Conservation (phyloP, 129 eudicot species). For the Arctium minus region DNA sequence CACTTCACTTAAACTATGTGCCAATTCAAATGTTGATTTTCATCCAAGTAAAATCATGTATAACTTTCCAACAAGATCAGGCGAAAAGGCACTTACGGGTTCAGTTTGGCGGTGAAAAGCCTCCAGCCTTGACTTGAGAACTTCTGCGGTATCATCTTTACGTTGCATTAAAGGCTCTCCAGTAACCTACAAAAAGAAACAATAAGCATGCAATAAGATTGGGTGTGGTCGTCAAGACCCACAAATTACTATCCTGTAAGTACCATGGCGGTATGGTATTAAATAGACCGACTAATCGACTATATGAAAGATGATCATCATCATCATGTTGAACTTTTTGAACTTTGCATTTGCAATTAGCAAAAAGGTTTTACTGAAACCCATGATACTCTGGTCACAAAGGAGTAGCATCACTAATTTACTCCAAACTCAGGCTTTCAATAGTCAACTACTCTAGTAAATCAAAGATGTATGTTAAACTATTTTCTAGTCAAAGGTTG, state of each 20-base stretch:
- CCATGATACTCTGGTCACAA: no score
- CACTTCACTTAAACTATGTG: background rate
- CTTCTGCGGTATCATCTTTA: slow-evolving; percentile 95
- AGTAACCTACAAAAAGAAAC: slow-evolving; percentile 55
- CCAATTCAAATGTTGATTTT: background rate
- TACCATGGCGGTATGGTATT: background rate
- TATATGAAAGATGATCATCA: background rate
- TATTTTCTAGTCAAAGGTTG: no score
- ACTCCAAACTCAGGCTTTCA: no score
- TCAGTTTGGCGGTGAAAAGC: slow-evolving; percentile 87
- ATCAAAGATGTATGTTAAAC: no score
- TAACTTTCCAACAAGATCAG: background rate
- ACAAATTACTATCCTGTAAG: background rate
- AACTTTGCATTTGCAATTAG: background rate
- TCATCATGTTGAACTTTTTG: background rate
- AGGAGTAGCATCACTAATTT: no score
- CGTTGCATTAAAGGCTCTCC: slow-evolving; percentile 97
- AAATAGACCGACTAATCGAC: background rate
- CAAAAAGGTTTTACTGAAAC: no score
- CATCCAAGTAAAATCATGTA: background rate
- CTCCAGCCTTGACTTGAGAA: slow-evolving; percentile 90
- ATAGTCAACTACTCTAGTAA: no score
- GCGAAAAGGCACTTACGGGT: slow-evolving; percentile 54
- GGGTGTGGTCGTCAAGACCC: background rate
- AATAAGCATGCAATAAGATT: slow-evolving; percentile 4